Evolutionary conservation across 495 filamentous ascomycete species (phyloP).

Genomic region (Penicillium subrubescens): DNA sequence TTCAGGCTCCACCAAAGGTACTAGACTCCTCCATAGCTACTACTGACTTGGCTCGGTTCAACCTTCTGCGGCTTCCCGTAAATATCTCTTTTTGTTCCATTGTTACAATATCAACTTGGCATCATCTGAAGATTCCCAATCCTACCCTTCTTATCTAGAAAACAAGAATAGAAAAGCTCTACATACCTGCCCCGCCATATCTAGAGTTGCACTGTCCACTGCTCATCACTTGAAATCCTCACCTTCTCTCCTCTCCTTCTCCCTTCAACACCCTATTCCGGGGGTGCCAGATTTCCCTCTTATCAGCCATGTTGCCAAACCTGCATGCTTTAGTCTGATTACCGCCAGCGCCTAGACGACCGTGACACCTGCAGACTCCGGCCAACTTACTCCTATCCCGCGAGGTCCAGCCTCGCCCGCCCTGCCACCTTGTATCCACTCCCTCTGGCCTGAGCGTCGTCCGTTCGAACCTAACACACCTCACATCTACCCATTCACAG

Average conservation of each 20-base stretch:
- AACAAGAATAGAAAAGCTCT: neutral
- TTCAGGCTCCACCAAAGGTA: conserved; percentile 15
- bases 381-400: conserved; percentile 12
- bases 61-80: conserved; percentile 1
- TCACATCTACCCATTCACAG: neutral
- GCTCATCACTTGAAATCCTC: conserved; percentile 1
- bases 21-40: neutral
- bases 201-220: neutral
- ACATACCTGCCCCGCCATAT: neutral
- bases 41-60: neutral
- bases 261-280: neutral
- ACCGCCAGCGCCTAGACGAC: conserved; percentile 3
- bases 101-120: neutral
- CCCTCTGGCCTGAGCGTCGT: conserved; percentile 26
- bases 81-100: neutral
- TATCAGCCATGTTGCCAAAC: conserved; percentile 14
- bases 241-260: neutral
- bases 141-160: neutral
- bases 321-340: conserved; percentile 11
- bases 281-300: conserved; percentile 8
- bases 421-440: conserved; percentile 23
- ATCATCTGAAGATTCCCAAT: neutral
- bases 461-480: conserved; percentile 11
- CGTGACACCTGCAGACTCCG: conserved; percentile 18
- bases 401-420: conserved; percentile 17